A percentile compares a stretch with the other conserved stretches of the same genome.
These are phyloP conservation scores for Pleodorina starrii DNA, from an alignment of 139 green algal species.

Conservation along the genomic window DNA sequence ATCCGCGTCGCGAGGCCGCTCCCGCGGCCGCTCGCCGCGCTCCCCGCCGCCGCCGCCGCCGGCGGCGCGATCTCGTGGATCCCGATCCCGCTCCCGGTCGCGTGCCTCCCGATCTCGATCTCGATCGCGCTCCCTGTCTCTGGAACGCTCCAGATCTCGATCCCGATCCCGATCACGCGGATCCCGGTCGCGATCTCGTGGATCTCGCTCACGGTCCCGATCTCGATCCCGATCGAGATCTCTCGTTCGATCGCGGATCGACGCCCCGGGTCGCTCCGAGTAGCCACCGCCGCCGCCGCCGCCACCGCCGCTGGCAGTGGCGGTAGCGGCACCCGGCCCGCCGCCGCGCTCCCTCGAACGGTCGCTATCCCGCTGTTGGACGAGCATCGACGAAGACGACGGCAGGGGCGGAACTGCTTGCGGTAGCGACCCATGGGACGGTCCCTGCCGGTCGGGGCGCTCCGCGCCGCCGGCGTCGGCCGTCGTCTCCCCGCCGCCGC, in stretches of 20 bases:
- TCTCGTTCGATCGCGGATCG: background rate
- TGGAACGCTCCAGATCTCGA: conserved; percentile 3
- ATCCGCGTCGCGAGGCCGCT: background rate
- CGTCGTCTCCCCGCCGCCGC: background rate
- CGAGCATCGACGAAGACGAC: background rate
- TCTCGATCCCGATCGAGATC: background rate
- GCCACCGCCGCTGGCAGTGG: background rate
- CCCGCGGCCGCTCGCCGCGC: background rate
- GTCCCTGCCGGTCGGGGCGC: background rate
- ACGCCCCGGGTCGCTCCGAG: background rate
- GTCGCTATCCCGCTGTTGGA: background rate
- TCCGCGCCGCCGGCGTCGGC: background rate
- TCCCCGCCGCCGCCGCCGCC: background rate
- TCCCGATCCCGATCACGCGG: background rate
- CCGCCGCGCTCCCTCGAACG: background rate
- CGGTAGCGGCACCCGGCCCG: background rate
- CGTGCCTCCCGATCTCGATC: background rate
- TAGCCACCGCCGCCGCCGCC: background rate
- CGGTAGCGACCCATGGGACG: background rate
- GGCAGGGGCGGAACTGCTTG: background rate
- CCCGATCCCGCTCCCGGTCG: background rate
- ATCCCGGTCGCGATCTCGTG: background rate
- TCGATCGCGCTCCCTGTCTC: background rate
- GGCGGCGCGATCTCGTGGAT: background rate
- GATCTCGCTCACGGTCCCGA: background rate